Evolutionary conservation across 495 filamentous ascomycete genomes (phyloP).

Genomic region (Talaromyces nanjingensis): DNA sequence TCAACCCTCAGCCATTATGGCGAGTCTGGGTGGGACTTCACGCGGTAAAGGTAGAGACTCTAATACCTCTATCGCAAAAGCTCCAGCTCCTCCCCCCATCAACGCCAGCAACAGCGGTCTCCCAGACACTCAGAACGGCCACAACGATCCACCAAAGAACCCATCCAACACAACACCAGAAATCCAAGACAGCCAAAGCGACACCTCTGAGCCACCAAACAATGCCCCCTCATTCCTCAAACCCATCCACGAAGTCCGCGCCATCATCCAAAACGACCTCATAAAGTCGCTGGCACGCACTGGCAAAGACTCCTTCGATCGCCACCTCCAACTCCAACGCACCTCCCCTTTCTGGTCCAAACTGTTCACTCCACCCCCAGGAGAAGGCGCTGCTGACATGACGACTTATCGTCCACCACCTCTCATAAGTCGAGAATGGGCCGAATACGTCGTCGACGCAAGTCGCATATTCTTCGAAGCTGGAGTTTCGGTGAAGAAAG

Average conservation of each 20-base stretch:
- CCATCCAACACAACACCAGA: neutral
- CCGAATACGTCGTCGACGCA: neutral
- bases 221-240: neutral
- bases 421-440: neutral
- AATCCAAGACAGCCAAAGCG: neutral
- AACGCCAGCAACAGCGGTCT: neutral
- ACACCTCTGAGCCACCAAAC: neutral
- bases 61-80: neutral
- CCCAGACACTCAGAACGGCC: neutral
- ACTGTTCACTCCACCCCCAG: neutral
- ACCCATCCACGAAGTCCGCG: neutral
- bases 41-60: neutral
- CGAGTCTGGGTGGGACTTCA: neutral
- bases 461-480: neutral
- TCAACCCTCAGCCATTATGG: neutral
- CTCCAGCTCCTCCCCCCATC: neutral
- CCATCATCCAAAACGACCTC: neutral
- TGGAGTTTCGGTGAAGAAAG: neutral
- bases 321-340: neutral
- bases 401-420: neutral
- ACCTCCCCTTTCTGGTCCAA: neutral
- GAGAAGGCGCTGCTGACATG: neutral
- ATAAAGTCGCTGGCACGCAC: neutral
- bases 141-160: neutral
- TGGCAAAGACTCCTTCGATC: neutral